Conservation (phyloP, 306 rosid genomes). For the Cicer cuneatum region DNA sequence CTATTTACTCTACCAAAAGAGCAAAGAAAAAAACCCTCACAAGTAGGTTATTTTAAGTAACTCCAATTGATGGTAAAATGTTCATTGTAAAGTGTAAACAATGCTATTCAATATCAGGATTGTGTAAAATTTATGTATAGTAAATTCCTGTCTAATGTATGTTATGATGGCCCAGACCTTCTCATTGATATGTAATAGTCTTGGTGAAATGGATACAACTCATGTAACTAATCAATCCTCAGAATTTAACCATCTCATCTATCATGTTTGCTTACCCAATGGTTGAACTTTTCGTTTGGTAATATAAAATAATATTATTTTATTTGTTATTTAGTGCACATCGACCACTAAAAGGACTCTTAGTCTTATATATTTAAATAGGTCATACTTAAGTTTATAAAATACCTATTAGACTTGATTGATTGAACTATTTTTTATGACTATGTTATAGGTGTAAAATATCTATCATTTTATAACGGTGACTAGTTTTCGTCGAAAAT, state of each 20-base stretch:
- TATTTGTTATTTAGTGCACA: no score
- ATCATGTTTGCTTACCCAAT: slow-evolving; percentile 4
- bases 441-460: no score
- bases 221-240: slow-evolving; percentile 6
- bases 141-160: slow-evolving; percentile 24
- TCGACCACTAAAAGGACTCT: no score
- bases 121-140: slow-evolving; percentile 43
- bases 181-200: slow-evolving; percentile 31
- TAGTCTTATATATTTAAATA: no score
- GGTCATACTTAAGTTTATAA: no score
- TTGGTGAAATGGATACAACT: slow-evolving; percentile 25
- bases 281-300: not conserved
- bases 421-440: no score
- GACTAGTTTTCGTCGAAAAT: no score
- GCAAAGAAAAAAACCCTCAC: slow-evolving; percentile 25
- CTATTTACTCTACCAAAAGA: slow-evolving; percentile 14
- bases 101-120: slow-evolving; percentile 40
- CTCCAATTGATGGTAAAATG: slow-evolving; percentile 2
- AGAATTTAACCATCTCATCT: slow-evolving; percentile 17
- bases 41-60: slow-evolving; percentile 32
- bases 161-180: slow-evolving; percentile 28
- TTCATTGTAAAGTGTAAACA: slow-evolving; percentile 42
- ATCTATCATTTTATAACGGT: no score
- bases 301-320: not conserved
- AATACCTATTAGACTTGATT: no score